Evolutionary conservation across 805 yeast species (phyloP).

Genomic region (Ogataea nitratoaversa): DNA sequence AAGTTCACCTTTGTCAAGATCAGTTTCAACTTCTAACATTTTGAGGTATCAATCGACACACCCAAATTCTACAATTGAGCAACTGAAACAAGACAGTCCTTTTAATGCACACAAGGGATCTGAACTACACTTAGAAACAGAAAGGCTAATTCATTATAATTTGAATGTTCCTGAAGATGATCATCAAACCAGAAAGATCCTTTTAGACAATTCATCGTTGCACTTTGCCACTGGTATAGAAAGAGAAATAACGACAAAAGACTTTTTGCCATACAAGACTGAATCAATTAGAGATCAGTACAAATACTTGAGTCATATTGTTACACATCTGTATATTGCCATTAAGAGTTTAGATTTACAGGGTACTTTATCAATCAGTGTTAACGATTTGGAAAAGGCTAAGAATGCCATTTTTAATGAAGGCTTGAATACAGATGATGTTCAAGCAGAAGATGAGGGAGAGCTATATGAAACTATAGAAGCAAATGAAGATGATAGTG

Average conservation of each 20-base stretch:
- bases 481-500: slow-evolving; percentile 28
- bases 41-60: slow-evolving; percentile 9
- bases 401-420: slow-evolving; percentile 11
- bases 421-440: slow-evolving; percentile 31
- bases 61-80: slow-evolving; percentile 3
- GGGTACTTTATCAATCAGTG: slow-evolving; percentile 63
- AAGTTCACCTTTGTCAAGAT: slow-evolving; percentile 24
- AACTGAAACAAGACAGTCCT: slow-evolving; percentile 2
- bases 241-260: slow-evolving; percentile 21
- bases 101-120: background rate
- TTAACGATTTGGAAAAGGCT: slow-evolving; percentile 57
- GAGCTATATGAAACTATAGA: slow-evolving; percentile 53
- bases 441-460: slow-evolving; percentile 34
- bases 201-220: slow-evolving; percentile 18
- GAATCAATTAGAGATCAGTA: slow-evolving; percentile 69
- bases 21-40: slow-evolving; percentile 21
- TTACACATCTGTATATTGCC: slow-evolving; percentile 75
- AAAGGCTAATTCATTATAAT: slow-evolving; percentile 31
- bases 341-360: slow-evolving; percentile 69
- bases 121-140: slow-evolving; percentile 16
- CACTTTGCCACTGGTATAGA: slow-evolving; percentile 22
- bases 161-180: slow-evolving; percentile 59
- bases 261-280: slow-evolving; percentile 62
- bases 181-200: slow-evolving; percentile 23
- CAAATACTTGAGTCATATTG: slow-evolving; percentile 71